Evolutionary conservation across 176 grass and related monocot genomes (phyloP).

Genomic region (Bolboschoenus planiculmis): DNA sequence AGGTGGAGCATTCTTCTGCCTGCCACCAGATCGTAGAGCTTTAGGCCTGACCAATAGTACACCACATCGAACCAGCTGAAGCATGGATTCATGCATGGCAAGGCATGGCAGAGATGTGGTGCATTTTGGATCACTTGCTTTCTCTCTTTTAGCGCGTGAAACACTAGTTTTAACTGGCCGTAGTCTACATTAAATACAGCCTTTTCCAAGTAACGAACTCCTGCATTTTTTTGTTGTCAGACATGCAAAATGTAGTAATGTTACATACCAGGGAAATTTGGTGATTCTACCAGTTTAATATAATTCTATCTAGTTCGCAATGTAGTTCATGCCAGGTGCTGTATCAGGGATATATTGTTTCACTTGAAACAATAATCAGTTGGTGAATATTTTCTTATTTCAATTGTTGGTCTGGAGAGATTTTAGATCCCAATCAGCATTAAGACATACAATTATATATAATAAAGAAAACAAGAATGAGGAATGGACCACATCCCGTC

Average conservation of each 20-base stretch:
- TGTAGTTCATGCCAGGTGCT: not conserved
- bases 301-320: not conserved
- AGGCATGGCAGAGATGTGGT: conserved; percentile 79
- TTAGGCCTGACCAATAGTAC: conserved; percentile 91
- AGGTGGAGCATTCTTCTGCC: conserved; percentile 80
- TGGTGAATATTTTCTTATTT: not conserved
- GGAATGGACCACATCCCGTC: not conserved
- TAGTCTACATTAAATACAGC: conserved; percentile 96
- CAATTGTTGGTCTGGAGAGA: not conserved
- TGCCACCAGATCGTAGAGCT: conserved; percentile 89
- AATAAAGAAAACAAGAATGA: not conserved
- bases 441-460: not conserved
- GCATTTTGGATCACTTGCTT: conserved; percentile 93
- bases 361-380: not conserved
- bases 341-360: not conserved
- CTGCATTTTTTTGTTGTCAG: conserved; percentile 35
- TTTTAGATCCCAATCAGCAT: not conserved
- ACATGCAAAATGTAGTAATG: not conserved
- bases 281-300: not conserved
- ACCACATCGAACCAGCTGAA: conserved; percentile 96
- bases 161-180: conserved; percentile 86
- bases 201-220: conserved; percentile 94
- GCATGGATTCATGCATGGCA: conserved; percentile 97
- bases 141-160: conserved; percentile 85
- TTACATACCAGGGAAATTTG: not conserved